Conservation (phyloP, 441 rosid genomes). For the Arabidopsis hybrid region DNA sequence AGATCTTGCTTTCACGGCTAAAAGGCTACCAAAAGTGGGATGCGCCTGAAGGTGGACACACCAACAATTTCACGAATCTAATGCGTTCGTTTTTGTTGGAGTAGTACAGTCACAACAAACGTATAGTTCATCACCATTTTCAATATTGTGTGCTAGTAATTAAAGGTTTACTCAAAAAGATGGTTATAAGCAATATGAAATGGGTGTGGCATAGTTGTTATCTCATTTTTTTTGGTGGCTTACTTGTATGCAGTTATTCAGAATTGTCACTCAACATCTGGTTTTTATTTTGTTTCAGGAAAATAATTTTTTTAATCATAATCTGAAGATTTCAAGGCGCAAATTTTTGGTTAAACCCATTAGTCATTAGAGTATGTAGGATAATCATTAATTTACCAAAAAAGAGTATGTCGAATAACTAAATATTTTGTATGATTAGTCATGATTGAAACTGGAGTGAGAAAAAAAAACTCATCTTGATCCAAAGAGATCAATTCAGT, state of each 20-base stretch:
- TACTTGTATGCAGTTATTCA: constrained; percentile 8
- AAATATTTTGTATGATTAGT: not conserved
- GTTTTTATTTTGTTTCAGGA: not conserved
- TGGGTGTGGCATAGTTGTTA: not conserved
- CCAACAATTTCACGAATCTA: constrained; percentile 38
- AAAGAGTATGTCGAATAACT: not conserved
- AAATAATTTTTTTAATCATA: too few relatives aligned
- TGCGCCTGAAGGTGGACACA: constrained; percentile 31
- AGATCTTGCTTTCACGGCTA: constrained; percentile 37
- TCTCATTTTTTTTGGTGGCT: not conserved
- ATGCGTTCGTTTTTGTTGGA: constrained; percentile 36
- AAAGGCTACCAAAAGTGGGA: constrained; percentile 41
- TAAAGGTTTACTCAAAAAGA: not conserved
- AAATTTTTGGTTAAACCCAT: not conserved
- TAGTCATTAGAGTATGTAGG: not conserved
- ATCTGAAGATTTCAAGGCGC: not conserved
- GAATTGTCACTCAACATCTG: not conserved
- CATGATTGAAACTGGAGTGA: not conserved
- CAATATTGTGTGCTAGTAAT: not conserved
- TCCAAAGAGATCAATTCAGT: not conserved
- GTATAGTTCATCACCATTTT: constrained; percentile 17
- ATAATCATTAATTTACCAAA: not conserved
- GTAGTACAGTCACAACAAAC: constrained; percentile 16
- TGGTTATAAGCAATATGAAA: not conserved
- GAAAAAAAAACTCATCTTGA: not conserved